Base-by-base conservation (phyloP, 169 alveolate genomes). In the Babesia ovis region DNA sequence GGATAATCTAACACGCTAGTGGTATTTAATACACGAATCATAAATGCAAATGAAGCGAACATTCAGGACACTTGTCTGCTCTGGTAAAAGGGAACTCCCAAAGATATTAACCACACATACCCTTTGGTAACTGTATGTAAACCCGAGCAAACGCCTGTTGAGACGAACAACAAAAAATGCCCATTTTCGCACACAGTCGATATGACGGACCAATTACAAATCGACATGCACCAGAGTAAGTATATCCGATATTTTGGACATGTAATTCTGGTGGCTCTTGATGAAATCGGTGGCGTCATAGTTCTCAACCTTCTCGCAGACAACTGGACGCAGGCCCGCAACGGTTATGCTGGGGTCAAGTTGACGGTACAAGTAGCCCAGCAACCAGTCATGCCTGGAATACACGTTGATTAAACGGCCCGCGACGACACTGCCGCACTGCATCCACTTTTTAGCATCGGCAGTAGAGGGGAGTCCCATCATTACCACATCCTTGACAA, bases 311-410 rank as follows among this genome's bases (percentile, higher is more conserved):
- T 83, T 75, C n/a, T 83, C 92, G 27, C 68, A 71, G 20, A 68
- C 79, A 0, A 91, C 91, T 0, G 95, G 89, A 23, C 88, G 71
- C 9, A 91, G 72, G 0, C 95, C 95, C n/a, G 95, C 95, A 39
- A 91, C 90, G 45, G 68, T 73, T 31, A 20, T 4, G 20, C 60
- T 43, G 27, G 51, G 27, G 51, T 93, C 95, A 92, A 93, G 91
- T 71, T 92, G 91, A 41, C 98, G 85, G 75, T 92, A 94, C n/a
- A 94, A 90, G 67, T 92, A 94, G 4, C 95, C 96, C 42, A 94
- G 89, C 34, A 93, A 77, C 97, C 97, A 93, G 84, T 94, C 98
- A 48, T 92, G 79, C 39, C 91, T 67, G 34, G 93, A 81, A 62
- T 91, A 94, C 29, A 92, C 98, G 70, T 94, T 94, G 43, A 94